Evolutionary conservation across 805 yeast genomes (phyloP), one percentile per base, ranked within the genome.

Genomic region (Zygoascus flipseniorum): DNA sequence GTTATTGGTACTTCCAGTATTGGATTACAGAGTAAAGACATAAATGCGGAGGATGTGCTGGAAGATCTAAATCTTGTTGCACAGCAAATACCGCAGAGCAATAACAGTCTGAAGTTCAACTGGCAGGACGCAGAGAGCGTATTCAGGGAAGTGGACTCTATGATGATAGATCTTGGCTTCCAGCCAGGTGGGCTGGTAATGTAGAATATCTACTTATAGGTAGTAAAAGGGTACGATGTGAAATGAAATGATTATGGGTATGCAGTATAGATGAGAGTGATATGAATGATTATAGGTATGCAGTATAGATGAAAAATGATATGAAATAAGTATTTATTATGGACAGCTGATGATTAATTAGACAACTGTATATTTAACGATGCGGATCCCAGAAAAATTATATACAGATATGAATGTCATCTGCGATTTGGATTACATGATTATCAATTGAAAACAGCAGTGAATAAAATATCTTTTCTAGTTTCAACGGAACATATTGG

Each of bases 81-180:
- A 3, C 26, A 42, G 6, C 26, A 16, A 42, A 2, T 20, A 5
- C 26, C 26, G 13, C 14, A 13, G 45, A 42, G 11, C 11, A 18
- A 20, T 41, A 23, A 6, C 28, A 31, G 37, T 9, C 32, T 35
- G 5, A 43, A 48, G 47, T 59, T 60, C 35, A 63, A 62, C 42
- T 68, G 76, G 65, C 81, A 78, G 60, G 41, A 46, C 18, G 75
- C 78, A 23, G 85, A 79, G 50, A 59, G 78, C 55, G 70, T 82
- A 20, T 83, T 85, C 89, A 85, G 83, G 63, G 95, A 89, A 64
- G 90, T 89, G 31, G 95, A 88, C 58, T 76, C 87, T 48, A 86
- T 89, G 54, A 87, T 89, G 96, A 87, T 86, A 64, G 95, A 88
- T 64, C 89, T 88, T 69, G 97, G 96, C 5, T 89, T 89, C 72